phyloP scores from a whole-genome alignment of 257 asterid species.

The Thymus mandschuricus region DNA sequence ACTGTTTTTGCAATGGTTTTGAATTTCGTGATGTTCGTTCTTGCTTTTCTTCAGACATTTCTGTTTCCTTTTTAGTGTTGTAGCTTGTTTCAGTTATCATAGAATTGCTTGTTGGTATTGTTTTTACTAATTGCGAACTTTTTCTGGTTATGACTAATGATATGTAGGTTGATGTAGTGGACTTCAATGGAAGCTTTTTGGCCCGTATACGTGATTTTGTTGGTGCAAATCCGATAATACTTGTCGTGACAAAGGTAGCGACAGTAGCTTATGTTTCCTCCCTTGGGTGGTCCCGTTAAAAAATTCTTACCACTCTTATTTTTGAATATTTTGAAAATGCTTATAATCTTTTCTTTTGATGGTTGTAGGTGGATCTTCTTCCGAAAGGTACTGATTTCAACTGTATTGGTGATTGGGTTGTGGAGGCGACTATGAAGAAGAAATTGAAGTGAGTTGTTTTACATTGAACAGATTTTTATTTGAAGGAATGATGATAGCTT shows the following conservation, averaged over 20 bases:
- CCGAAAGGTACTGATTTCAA: constrained; percentile 95
- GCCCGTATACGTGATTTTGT: constrained; percentile 86
- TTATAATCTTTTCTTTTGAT: constrained; percentile 22
- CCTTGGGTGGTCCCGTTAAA: background rate
- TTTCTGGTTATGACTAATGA: constrained; percentile 2
- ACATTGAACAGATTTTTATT: background rate
- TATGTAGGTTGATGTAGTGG: constrained; percentile 92
- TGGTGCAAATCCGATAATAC: constrained; percentile 93
- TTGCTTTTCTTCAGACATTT: background rate
- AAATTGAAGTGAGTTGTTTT: constrained; percentile 79
- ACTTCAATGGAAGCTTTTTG: constrained; percentile 94
- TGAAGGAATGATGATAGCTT: background rate
- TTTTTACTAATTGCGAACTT: constrained; percentile 18
- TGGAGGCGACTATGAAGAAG: constrained; percentile 95
- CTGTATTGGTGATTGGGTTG: constrained; percentile 99
- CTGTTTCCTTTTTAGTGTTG: background rate
- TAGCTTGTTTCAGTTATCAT: constrained; percentile 6
- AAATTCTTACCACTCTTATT: background rate
- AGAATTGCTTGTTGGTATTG: background rate
- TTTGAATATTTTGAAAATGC: background rate
- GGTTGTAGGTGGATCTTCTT: constrained; percentile 88
- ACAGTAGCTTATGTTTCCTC: background rate
- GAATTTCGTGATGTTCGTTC: no score
- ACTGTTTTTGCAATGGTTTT: background rate
- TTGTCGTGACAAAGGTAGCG: constrained; percentile 87